phyloP scores from a whole-genome alignment of 1,139 yeast species.

The Candida sanyaensis region DNA sequence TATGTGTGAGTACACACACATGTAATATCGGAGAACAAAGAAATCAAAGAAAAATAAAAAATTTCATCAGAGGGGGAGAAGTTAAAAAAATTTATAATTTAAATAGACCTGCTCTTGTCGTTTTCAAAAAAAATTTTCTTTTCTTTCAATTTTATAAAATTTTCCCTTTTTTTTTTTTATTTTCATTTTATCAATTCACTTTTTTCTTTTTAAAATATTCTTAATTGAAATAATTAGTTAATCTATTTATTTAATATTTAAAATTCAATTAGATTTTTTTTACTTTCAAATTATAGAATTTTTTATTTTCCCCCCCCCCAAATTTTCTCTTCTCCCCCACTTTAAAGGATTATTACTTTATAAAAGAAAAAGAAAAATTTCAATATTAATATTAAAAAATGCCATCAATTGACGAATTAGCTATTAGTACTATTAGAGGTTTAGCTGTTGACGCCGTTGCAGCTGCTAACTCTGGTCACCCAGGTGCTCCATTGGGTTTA shows the following conservation, averaged over 20 bases:
- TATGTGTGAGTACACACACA: too few relatives aligned
- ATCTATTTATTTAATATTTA: background rate
- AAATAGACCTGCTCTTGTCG: background rate
- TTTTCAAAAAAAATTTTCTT: constrained; percentile 3
- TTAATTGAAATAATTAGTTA: background rate
- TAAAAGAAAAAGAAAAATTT: background rate
- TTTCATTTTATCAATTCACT: background rate
- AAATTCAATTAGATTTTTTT: background rate
- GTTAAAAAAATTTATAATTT: background rate
- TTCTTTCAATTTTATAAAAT: constrained; percentile 3
- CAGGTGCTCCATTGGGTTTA: constrained; percentile 99
- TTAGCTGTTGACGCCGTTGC: constrained; percentile 88
- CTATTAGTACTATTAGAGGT: constrained; percentile 87
- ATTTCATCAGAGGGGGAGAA: background rate
- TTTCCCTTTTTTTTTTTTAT: constrained; percentile 1
- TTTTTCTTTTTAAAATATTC: background rate
- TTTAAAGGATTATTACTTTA: background rate
- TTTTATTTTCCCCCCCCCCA: background rate
- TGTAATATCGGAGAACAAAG: too few relatives aligned
- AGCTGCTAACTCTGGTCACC: constrained; percentile 96
- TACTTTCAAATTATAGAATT: background rate
- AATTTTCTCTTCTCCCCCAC: background rate
- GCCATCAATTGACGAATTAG: constrained; percentile 61
- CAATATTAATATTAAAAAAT: constrained; percentile 7
- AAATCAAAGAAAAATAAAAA: background rate